Conservation (phyloP, 2,329 filamentous ascomycete genomes). For the Monilinia fructicola region DNA sequence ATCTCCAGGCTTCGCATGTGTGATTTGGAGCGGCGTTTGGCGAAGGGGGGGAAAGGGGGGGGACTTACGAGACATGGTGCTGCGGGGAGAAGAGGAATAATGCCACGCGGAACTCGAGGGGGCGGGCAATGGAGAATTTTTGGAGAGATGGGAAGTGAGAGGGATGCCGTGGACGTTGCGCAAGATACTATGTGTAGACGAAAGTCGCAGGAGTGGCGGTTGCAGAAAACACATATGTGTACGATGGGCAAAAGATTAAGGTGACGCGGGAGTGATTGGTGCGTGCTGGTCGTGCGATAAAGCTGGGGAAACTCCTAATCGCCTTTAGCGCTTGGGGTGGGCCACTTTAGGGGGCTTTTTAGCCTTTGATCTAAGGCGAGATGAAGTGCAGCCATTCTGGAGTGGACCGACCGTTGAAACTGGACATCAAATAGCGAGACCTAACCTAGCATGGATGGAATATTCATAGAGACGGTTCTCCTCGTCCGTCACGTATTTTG, state of each 20-base stretch:
- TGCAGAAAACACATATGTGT: constrained; percentile 23
- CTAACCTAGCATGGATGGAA: background rate
- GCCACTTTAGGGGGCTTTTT: background rate
- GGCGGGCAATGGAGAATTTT: background rate
- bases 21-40: background rate
- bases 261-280: constrained; percentile 7
- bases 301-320: constrained; percentile 21
- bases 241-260: background rate
- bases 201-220: constrained; percentile 10
- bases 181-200: background rate
- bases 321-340: background rate
- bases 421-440: background rate
- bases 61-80: constrained; percentile 33
- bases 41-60: no score
- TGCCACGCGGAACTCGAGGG: background rate
- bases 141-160: no score
- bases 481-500: background rate
- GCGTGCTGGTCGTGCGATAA: constrained; percentile 9
- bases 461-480: background rate
- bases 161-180: background rate
- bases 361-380: background rate
- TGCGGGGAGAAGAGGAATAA: no score
- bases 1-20: no score
- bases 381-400: background rate
- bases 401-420: constrained; percentile 3